Conservation (phyloP, 2,329 filamentous ascomycete species). For the Tolypocladium ovalisporum region DNA sequence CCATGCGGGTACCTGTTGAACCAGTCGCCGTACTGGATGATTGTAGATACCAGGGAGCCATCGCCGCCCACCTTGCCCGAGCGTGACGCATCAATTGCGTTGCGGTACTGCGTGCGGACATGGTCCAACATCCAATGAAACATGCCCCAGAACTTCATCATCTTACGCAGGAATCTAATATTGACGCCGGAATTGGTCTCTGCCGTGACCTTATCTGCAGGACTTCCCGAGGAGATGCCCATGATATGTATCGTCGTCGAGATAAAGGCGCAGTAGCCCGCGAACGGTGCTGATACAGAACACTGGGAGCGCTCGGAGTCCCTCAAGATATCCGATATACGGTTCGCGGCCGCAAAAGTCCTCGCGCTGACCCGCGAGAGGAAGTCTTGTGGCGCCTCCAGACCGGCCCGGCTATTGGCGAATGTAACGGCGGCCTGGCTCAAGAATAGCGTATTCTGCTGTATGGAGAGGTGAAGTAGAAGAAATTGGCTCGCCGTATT, state of each 20-base stretch:
- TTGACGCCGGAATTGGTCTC: constrained; percentile 81
- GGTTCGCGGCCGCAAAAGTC: constrained; percentile 73
- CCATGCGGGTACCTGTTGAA: constrained; percentile 92
- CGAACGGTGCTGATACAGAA: constrained; percentile 79
- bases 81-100: constrained; percentile 70
- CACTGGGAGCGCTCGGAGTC: constrained; percentile 60
- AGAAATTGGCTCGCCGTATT: constrained; percentile 84
- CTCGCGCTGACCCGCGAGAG: constrained; percentile 63
- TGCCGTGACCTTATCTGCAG: constrained; percentile 61
- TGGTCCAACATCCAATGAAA: constrained; percentile 96
- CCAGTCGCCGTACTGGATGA: constrained; percentile 97
- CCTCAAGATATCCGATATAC: constrained; percentile 73
- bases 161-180: constrained; percentile 80
- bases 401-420: constrained; percentile 50
- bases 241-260: constrained; percentile 92
- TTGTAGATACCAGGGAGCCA: constrained; percentile 41
- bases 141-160: constrained; percentile 98
- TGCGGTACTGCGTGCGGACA: constrained; percentile 76
- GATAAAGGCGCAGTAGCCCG: constrained; percentile 88
- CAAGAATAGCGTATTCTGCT: constrained; percentile 84
- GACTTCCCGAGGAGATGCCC: constrained; percentile 79
- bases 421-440: constrained; percentile 76
- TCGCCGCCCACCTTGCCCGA: constrained; percentile 46
- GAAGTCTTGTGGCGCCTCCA: constrained; percentile 68
- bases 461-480: constrained; percentile 80